A percentile compares a stretch with the other conserved stretches of the same genome.
phyloP scores from a whole-genome alignment of 192 early-diverging fungal species.

The Chytriomyces confervae region DNA sequence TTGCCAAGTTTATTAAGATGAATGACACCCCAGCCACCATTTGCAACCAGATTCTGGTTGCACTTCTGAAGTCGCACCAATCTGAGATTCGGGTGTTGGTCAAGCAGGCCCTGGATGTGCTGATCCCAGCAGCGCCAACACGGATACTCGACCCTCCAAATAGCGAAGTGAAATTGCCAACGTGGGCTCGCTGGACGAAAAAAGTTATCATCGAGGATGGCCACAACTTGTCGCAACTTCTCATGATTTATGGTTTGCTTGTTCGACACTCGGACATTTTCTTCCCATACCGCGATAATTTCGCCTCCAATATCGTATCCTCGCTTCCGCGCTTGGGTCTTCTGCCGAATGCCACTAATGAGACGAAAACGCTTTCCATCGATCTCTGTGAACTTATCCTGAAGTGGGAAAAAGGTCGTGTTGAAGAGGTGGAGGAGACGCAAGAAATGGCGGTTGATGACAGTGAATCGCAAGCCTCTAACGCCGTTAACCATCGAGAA shows the following conservation, averaged over 20 bases:
- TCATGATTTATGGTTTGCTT: conserved; percentile 90
- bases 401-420: conserved; percentile 82
- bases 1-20: conserved; percentile 90
- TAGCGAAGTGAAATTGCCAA: conserved; percentile 57
- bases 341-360: conserved; percentile 80
- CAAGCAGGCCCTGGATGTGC: conserved; percentile 90
- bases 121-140: conserved; percentile 89
- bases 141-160: conserved; percentile 62
- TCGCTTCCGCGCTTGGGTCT: conserved; percentile 87
- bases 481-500: conserved; percentile 34
- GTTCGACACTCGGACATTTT: conserved; percentile 89
- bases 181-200: conserved; percentile 87
- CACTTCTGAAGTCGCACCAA: conserved; percentile 87
- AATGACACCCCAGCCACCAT: conserved; percentile 87
- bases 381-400: conserved; percentile 91
- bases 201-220: conserved; percentile 87
- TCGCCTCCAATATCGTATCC: conserved; percentile 87
- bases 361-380: conserved; percentile 83
- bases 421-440: conserved; percentile 51
- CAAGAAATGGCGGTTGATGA: conserved; percentile 39
- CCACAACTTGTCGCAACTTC: conserved; percentile 82
- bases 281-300: conserved; percentile 86
- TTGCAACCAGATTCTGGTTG: conserved; percentile 84
- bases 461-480: conserved; percentile 2
- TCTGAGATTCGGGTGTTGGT: conserved; percentile 86